Conservation (phyloP, 192 early-diverging fungal genomes). For the Podila verticillata region DNA sequence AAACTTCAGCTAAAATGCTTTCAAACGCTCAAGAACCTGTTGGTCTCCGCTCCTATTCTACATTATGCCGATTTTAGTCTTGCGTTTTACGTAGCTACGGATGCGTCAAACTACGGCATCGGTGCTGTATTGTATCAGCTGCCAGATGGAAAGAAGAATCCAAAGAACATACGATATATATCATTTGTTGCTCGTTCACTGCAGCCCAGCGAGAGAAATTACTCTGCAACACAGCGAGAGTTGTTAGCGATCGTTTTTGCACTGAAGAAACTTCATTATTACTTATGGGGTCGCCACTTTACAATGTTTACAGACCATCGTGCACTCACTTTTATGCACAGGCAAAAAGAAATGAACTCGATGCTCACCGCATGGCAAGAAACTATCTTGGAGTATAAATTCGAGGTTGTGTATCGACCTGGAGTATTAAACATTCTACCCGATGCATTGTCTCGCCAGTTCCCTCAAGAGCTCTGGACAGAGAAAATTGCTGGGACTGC, state of each 20-base stretch:
- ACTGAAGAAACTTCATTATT: not conserved
- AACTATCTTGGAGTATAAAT: conserved; percentile 22
- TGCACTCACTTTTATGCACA: not conserved
- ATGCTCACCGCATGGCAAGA: conserved; percentile 19
- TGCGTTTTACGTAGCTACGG: conserved; percentile 15
- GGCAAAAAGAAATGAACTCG: not conserved
- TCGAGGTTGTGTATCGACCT: conserved; percentile 17
- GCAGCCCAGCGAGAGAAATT: conserved; percentile 13
- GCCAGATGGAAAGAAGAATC: not conserved
- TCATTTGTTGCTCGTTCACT: conserved; percentile 20
- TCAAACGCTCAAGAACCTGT: not conserved
- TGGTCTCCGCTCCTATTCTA: not conserved
- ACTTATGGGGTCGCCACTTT: not conserved
- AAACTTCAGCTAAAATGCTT: not conserved
- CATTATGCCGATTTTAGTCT: not conserved
- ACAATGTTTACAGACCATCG: not conserved
- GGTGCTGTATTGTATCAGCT: conserved; percentile 37
- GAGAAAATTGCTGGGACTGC: not conserved
- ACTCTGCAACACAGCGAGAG: conserved; percentile 27
- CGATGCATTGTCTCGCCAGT: conserved; percentile 27
- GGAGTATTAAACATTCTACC: conserved; percentile 32
- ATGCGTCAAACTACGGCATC: conserved; percentile 43
- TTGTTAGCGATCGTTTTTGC: conserved; percentile 18
- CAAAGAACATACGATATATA: conserved; percentile 18
- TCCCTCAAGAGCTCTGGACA: not conserved